Base-by-base conservation (phyloP, 2,329 filamentous ascomycete species). In the Colletotrichum salicis region DNA sequence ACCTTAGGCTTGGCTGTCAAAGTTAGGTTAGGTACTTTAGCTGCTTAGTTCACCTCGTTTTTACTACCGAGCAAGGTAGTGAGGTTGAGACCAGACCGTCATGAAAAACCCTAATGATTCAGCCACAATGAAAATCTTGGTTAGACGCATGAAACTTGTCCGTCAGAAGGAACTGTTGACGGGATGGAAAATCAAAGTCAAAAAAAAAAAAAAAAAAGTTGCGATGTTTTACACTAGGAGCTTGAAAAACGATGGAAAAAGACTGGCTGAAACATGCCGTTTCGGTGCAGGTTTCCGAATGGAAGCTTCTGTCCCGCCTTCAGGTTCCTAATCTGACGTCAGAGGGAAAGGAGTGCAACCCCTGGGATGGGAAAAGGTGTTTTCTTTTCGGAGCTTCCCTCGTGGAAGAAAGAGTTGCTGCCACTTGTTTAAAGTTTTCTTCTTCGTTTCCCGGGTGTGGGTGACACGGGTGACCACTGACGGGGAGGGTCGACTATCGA, bases 1-100 rank as follows among this genome's bases (percentile, higher is more conserved):
- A 29, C 27, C 27, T 29, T 29, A 19, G 48, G 24, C 58, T 71
- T 63, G 69, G 64, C 65, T 29, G 54, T 27, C 60, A 63, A 31
- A 29, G 29, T 37, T 37, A 7, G 29, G 45, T 29, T 54, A n/a
- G n/a, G n/a, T n/a, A 33, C 29, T 52, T 29, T 29, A 29, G 27
- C 27, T 29, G 27, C 33, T 62, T 15, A 48, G 19, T 48, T 48
- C 19, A 48, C 41, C 41, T 48, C 41, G 41, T 48, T 59, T 57
- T 24, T 13, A 27, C 27, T 29, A 29, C 27, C 27, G 27, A 29
- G 27, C 4, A 29, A 29, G 15, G 41, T 52, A 6, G 11, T n/a
- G 19, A 45, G 22, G 57, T 60, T 60, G 37, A 22, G 57, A 37
- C 57, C 57, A 60, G 37, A 29, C 35, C 57, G 57, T 37, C 57